Evolutionary conservation across 148 eudicot species (phyloP), one percentile per base, ranked within the genome.

Genomic region (Gaultheria prostrata): DNA sequence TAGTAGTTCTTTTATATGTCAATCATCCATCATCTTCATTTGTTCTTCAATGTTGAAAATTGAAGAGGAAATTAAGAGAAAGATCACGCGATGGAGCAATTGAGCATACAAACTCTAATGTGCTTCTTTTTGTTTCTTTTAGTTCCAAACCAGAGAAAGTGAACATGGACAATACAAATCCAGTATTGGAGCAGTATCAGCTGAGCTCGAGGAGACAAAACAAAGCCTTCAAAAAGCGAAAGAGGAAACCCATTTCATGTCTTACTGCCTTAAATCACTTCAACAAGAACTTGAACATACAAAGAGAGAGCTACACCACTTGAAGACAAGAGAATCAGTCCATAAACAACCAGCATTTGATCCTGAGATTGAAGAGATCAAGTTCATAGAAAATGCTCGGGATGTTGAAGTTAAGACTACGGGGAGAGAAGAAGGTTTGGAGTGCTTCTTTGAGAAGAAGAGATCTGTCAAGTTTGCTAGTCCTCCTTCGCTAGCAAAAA

Each of bases 361-460:
- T 57, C 91, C 90, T 0, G 94, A 93, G 85, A 92, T 91, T n/a
- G 95, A 93, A 88, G 95, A 95, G 79, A 85, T 93, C 77, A 93
- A 93, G 82, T 92, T 91, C 50, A 84, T 93, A 12, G 92, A 90
- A 72, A 88, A 77, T 46, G 21, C 14, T 3, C 32, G 80, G 50
- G 69, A 54, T 10, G 57, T 57, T 45, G 11, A 61, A 24, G 71
- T 84, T 8, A 32, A 51, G 70, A 5, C 13, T 83, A 72, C 77
- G 17, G n/a, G 56, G 24, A 7, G 67, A 46, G 75, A 14, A 35
- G 69, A 11, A 2, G 72, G 54, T 9, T 33, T 26, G 80, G 53
- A 35, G 46, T 35, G 17, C 28, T 24, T 84, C 39, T 73, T 85
- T 35, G 79, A 92, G 30, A 93, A 85, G 89, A 93, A 88, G 49